Conservation (phyloP, 2,329 filamentous ascomycete species). For the Thielaviopsis musarum region DNA sequence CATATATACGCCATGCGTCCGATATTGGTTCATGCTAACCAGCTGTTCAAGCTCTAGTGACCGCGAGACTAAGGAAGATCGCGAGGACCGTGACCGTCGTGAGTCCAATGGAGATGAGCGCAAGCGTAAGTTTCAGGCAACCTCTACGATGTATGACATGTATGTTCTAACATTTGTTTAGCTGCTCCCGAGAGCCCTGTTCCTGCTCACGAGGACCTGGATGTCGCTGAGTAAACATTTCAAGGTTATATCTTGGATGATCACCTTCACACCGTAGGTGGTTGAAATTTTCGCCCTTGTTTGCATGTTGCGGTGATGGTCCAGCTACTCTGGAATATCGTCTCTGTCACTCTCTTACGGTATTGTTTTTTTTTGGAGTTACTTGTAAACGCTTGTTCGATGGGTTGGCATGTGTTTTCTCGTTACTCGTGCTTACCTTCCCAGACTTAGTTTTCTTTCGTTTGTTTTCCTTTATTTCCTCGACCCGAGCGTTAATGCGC, state of each 20-base stretch:
- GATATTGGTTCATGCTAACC: constrained; percentile 15
- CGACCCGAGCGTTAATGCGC: background rate
- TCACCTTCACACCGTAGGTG: background rate
- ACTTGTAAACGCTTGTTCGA: background rate
- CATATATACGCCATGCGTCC: background rate
- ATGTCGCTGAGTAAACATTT: constrained; percentile 60
- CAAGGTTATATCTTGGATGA: background rate
- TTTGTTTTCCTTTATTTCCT: background rate
- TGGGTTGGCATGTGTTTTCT: background rate
- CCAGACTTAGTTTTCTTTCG: background rate
- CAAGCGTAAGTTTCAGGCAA: constrained; percentile 47
- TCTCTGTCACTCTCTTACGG: background rate
- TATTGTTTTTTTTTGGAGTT: constrained; percentile 7
- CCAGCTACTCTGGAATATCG: background rate
- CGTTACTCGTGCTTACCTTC: background rate
- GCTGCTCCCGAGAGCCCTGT: constrained; percentile 51
- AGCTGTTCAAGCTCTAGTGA: constrained; percentile 24
- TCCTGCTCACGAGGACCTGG: constrained; percentile 81
- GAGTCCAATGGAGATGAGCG: constrained; percentile 80
- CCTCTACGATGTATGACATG: background rate
- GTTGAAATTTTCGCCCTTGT: background rate
- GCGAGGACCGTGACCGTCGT: constrained; percentile 55
- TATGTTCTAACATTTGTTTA: background rate
- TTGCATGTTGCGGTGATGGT: background rate
- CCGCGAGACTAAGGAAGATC: constrained; percentile 44